Evolutionary conservation across 2,329 filamentous ascomycete species (phyloP).

Genomic region (Colletotrichum plurivorum): DNA sequence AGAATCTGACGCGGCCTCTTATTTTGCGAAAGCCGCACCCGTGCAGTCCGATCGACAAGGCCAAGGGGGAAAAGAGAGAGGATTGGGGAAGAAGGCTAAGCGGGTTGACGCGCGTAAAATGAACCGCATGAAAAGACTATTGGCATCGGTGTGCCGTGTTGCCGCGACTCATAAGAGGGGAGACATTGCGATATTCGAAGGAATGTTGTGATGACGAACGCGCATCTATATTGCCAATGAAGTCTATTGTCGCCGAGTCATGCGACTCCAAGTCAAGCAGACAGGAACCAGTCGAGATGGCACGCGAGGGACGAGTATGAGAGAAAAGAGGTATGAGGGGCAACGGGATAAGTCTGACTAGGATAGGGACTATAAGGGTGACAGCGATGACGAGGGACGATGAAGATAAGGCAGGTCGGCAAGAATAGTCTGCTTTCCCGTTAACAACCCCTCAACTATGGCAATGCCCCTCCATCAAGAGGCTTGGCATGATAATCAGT

Average conservation of each 20-base stretch:
- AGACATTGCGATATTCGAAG: neutral
- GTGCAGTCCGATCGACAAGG: conserved; percentile 7
- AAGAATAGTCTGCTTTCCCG: no score
- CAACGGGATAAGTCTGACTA: no score
- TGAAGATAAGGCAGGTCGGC: no score
- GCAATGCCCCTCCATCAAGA: no score
- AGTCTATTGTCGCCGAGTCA: neutral
- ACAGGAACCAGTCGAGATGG: neutral
- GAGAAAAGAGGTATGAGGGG: no score
- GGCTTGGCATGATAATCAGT: no score
- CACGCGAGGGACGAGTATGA: neutral
- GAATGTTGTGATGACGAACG: conserved; percentile 7
- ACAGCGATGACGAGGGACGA: no score
- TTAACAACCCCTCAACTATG: no score
- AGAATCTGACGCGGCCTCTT: conserved; percentile 25
- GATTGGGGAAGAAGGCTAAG: neutral
- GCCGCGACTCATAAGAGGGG: neutral
- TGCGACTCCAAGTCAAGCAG: neutral
- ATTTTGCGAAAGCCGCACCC: neutral
- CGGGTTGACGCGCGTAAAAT: conserved; percentile 20
- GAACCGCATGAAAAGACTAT: conserved; percentile 12
- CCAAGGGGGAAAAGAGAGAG: neutral
- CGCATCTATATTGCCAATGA: neutral
- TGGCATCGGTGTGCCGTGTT: neutral
- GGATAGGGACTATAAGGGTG: no score